phyloP scores from a whole-genome alignment of 805 yeast species.

The Kodamaea neixiangensis region DNA sequence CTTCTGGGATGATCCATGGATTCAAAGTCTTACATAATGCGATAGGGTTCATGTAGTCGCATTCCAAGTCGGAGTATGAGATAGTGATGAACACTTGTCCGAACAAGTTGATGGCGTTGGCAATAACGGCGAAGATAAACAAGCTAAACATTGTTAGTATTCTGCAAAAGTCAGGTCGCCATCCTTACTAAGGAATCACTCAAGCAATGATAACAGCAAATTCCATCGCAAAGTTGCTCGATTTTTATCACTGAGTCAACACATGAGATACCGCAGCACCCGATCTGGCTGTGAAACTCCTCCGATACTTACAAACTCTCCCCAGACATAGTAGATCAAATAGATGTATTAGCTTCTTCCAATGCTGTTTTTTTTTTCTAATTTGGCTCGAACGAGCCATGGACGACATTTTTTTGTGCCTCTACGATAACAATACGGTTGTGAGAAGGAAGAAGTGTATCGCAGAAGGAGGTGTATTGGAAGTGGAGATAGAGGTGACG shows the following conservation, averaged over 20 bases:
- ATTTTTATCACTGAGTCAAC: too few species aligned
- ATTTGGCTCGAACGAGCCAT: neutral
- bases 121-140: slow-evolving; percentile 74
- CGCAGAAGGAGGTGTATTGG: neutral
- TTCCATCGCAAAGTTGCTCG: neutral
- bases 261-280: too few species aligned
- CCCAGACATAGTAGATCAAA: slow-evolving; percentile 22
- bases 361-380: slow-evolving; percentile 2
- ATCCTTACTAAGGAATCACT: too few species aligned
- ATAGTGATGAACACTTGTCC: slow-evolving; percentile 93
- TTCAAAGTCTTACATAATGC: slow-evolving; percentile 93
- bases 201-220: too few species aligned
- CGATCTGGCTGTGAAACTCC: neutral
- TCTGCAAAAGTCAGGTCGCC: neutral
- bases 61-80: slow-evolving; percentile 91
- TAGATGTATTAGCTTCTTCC: neutral
- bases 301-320: slow-evolving; percentile 30
- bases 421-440: neutral
- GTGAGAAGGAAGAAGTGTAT: neutral
- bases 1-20: slow-evolving; percentile 88
- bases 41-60: slow-evolving; percentile 96
- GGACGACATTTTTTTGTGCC: slow-evolving; percentile 2
- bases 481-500: neutral
- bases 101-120: slow-evolving; percentile 86
- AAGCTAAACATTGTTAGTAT: slow-evolving; percentile 40